phyloP scores from a whole-genome alignment of 805 yeast genomes.

The Wickerhamomyces queroliae region DNA sequence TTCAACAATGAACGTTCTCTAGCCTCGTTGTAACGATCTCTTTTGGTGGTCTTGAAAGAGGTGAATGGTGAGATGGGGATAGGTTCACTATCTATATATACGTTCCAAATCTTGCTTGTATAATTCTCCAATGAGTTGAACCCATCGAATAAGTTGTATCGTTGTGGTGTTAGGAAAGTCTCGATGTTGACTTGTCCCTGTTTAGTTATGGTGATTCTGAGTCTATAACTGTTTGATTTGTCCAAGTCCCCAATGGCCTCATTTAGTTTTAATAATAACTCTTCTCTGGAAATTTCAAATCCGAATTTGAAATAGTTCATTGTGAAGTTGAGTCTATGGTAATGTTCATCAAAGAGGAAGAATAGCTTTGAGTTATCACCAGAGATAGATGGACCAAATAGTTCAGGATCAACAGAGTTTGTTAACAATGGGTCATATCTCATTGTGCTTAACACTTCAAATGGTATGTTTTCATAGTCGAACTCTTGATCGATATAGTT shows the following conservation, averaged over 20 bases:
- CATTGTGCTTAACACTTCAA: conserved; percentile 63
- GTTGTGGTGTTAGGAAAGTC: conserved; percentile 26
- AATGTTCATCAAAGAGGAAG: conserved; percentile 61
- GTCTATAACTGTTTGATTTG: conserved; percentile 33
- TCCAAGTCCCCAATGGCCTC: conserved; percentile 26
- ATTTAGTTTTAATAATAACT: conserved; percentile 37
- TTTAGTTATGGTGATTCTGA: conserved; percentile 38
- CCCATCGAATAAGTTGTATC: conserved; percentile 26
- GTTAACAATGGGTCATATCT: conserved; percentile 62
- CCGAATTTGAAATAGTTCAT: conserved; percentile 48
- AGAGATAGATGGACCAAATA: neutral
- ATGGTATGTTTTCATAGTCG: conserved; percentile 22
- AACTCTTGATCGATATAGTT: conserved; percentile 7
- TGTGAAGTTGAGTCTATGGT: conserved; percentile 49
- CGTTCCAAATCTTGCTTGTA: conserved; percentile 41
- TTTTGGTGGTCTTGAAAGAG: conserved; percentile 77
- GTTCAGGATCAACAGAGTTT: conserved; percentile 12
- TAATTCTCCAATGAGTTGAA: conserved; percentile 21
- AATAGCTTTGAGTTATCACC: conserved; percentile 28
- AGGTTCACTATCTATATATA: conserved; percentile 52
- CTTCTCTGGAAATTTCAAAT: conserved; percentile 34
- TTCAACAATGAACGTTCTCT: conserved; percentile 39
- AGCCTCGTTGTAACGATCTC: conserved; percentile 60
- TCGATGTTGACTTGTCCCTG: conserved; percentile 31
- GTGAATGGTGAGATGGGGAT: conserved; percentile 67